These are phyloP conservation scores for Zalaria obscura DNA, from an alignment of 2,329 filamentous ascomycete genomes.

Conservation along the genomic window DNA sequence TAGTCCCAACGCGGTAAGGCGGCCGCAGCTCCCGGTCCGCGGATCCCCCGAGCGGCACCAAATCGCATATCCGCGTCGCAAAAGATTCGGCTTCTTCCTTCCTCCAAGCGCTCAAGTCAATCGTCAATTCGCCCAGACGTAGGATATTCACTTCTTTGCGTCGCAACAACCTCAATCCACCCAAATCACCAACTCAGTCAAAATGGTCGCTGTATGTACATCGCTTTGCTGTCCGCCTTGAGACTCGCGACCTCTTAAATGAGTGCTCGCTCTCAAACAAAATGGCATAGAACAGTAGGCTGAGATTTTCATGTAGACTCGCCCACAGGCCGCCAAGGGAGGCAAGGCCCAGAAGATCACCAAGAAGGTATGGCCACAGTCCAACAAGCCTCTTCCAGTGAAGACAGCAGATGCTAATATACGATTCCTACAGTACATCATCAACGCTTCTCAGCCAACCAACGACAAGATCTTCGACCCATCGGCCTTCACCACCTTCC, in stretches of 20 bases:
- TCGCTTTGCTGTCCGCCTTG: conserved; percentile 84
- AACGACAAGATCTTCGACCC: conserved; percentile 99
- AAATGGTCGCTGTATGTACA: conserved; percentile 90
- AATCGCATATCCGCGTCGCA: not conserved
- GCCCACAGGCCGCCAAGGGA: conserved; percentile 21
- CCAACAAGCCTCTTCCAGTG: not conserved
- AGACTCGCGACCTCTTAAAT: conserved; percentile 15
- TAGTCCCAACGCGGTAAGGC: too few relatives aligned
- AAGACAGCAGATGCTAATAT: conserved; percentile 1
- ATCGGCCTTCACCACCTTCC: conserved; percentile 98
- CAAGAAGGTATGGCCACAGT: conserved; percentile 53
- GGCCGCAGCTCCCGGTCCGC: too few relatives aligned
- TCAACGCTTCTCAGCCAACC: conserved; percentile 97
- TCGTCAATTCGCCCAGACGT: conserved; percentile 38
- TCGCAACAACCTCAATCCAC: conserved; percentile 23
- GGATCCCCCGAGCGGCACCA: too few relatives aligned
- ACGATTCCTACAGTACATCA: conserved; percentile 60
- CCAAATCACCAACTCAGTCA: conserved; percentile 27
- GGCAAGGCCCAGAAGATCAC: conserved; percentile 54
- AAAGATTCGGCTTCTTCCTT: conserved; percentile 1
- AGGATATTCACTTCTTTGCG: conserved; percentile 90
- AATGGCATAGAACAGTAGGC: conserved; percentile 70
- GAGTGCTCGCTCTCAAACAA: conserved; percentile 8
- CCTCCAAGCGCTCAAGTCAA: not conserved
- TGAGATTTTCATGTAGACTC: conserved; percentile 54